Evolutionary conservation across 495 filamentous ascomycete genomes (phyloP).

Genomic region (Aspergillus bridgeri): DNA sequence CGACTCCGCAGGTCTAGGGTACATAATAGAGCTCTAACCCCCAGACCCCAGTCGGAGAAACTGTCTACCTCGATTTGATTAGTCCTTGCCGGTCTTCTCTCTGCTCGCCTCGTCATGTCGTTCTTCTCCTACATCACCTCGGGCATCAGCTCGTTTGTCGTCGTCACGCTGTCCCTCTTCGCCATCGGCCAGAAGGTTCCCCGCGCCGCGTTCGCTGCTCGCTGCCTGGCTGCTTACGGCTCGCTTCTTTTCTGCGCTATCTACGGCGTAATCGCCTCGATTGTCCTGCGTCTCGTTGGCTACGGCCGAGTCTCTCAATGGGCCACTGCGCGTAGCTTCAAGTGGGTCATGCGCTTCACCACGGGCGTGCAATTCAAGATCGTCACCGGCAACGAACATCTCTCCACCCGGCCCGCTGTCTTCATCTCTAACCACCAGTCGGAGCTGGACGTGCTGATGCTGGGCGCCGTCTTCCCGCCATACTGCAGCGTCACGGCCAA

Average conservation of each 20-base stretch:
- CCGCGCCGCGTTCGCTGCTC: slow-evolving; percentile 64
- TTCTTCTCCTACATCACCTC: slow-evolving; percentile 45
- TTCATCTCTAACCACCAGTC: slow-evolving; percentile 94
- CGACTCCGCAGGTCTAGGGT: background rate
- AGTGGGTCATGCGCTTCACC: slow-evolving; percentile 68
- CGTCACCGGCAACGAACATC: slow-evolving; percentile 60
- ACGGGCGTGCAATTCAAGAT: slow-evolving; percentile 81
- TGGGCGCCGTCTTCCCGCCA: slow-evolving; percentile 81
- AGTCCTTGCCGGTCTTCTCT: background rate
- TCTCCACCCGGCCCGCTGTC: slow-evolving; percentile 75
- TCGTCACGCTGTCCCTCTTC: slow-evolving; percentile 55
- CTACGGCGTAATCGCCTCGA: slow-evolving; percentile 76
- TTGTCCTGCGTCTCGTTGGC: slow-evolving; percentile 66
- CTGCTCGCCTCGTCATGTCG: slow-evolving; percentile 30
- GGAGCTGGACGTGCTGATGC: slow-evolving; percentile 89
- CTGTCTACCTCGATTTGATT: background rate
- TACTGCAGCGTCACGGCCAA: slow-evolving; percentile 95
- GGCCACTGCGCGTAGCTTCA: slow-evolving; percentile 77
- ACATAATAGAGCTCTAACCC: background rate
- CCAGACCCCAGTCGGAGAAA: background rate
- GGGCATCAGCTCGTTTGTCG: slow-evolving; percentile 52
- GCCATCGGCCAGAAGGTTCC: slow-evolving; percentile 52
- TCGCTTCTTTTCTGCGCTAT: slow-evolving; percentile 59
- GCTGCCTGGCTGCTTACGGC: slow-evolving; percentile 67
- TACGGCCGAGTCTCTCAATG: slow-evolving; percentile 78